These are phyloP conservation scores for Alternaria postmessia DNA, from an alignment of 2,329 filamentous ascomycete species.

Conservation along the genomic window DNA sequence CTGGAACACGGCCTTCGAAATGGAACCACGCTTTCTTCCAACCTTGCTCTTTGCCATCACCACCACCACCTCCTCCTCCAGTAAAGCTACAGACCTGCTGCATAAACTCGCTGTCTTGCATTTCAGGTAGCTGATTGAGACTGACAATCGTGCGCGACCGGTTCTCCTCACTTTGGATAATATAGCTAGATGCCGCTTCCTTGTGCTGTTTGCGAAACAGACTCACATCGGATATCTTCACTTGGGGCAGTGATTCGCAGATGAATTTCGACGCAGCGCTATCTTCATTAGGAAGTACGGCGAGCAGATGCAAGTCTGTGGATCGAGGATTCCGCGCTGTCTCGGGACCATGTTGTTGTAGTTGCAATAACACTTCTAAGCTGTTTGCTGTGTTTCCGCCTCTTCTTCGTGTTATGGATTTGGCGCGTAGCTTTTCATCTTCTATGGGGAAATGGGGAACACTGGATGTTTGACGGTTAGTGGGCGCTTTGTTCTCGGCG, in stretches of 20 bases:
- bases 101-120: slow-evolving; percentile 69
- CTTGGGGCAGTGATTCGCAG: slow-evolving; percentile 59
- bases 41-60: background rate
- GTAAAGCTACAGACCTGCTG: background rate
- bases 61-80: background rate
- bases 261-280: slow-evolving; percentile 61
- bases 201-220: slow-evolving; percentile 64
- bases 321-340: background rate
- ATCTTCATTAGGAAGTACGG: slow-evolving; percentile 58
- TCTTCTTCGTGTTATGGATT: slow-evolving; percentile 64
- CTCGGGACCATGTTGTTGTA: slow-evolving; percentile 19
- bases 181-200: slow-evolving; percentile 72
- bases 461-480: slow-evolving; percentile 48
- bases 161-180: slow-evolving; percentile 67
- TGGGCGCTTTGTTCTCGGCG: background rate
- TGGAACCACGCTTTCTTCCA: slow-evolving; percentile 67
- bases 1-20: slow-evolving; percentile 76
- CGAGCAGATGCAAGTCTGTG: slow-evolving; percentile 48
- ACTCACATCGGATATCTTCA: slow-evolving; percentile 62
- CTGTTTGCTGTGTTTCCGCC: slow-evolving; percentile 79
- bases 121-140: slow-evolving; percentile 72
- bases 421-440: slow-evolving; percentile 76
- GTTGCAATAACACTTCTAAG: slow-evolving; percentile 73
- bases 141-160: slow-evolving; percentile 75
- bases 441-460: slow-evolving; percentile 73